A percentile compares a stretch with the other conserved stretches of the same genome.
Conservation (phyloP, 2,329 filamentous ascomycete species). For the Fusarium equiseti region DNA sequence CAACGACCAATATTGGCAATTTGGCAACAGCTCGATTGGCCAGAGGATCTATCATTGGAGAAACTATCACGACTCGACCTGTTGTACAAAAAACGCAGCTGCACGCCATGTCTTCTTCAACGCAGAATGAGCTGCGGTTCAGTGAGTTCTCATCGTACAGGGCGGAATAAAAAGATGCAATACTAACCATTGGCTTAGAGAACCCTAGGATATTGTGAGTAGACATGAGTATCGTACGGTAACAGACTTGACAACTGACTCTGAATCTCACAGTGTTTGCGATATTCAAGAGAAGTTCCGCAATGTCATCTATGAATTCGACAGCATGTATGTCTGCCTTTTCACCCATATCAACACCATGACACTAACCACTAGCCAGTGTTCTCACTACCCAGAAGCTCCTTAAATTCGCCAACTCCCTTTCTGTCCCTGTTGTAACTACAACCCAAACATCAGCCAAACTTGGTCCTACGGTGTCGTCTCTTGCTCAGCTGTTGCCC, state of each 20-base stretch:
- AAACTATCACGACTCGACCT: neutral
- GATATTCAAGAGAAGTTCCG: slow-evolving; percentile 96
- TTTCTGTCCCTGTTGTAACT: slow-evolving; percentile 82
- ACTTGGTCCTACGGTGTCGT: slow-evolving; percentile 82
- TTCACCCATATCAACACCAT: slow-evolving; percentile 1
- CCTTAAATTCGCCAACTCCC: slow-evolving; percentile 71
- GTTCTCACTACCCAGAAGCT: slow-evolving; percentile 77
- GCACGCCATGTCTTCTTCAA: slow-evolving; percentile 31
- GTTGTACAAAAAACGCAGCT: slow-evolving; percentile 7
- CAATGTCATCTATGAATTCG: slow-evolving; percentile 83
- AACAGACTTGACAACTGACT: neutral
- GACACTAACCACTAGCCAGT: slow-evolving; percentile 54
- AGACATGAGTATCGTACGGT: slow-evolving; percentile 59
- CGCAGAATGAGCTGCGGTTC: slow-evolving; percentile 48
- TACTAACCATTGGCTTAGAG: slow-evolving; percentile 51
- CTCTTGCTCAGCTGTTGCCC: slow-evolving; percentile 70
- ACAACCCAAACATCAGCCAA: slow-evolving; percentile 87
- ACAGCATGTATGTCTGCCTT: slow-evolving; percentile 73
- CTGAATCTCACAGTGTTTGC: slow-evolving; percentile 74
- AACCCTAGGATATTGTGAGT: slow-evolving; percentile 61
- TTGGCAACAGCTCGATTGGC: neutral
- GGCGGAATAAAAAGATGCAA: neutral
- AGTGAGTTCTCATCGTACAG: slow-evolving; percentile 46
- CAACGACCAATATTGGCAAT: slow-evolving; percentile 10
- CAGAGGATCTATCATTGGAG: neutral